Base-by-base conservation (phyloP, 345 rosid genomes). In the Eutrema japonicum region DNA sequence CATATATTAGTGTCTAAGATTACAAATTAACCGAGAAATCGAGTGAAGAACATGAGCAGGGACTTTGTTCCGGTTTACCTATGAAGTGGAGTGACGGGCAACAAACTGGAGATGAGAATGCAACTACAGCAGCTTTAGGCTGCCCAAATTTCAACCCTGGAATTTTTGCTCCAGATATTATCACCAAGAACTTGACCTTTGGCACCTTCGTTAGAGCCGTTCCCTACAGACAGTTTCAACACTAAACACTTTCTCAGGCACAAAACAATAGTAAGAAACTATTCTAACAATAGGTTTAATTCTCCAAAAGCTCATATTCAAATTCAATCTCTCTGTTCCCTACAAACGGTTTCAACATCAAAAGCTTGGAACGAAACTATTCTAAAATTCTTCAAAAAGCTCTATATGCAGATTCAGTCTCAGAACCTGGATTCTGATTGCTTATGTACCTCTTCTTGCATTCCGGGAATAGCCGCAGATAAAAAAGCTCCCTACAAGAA, bases 81-180 rank as follows among this genome's bases (percentile, higher is more conserved):
- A 88, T 82, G 62, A 88, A 62, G 61, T 88, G 94, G 32, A 88
- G 81, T 57, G 91, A 86, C 2, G 85, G 86, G 71, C 86, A 86
- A 10, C 56, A 35, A 52, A 85, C 72, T 6, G 85, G 87, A 68
- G 83, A 72, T 50, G 88, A 80, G 71, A 79, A 83, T 29, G 91
- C 88, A 66, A 60, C 75, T 57, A 80, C 83, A 7, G 91, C 88
- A 43, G 77, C 74, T 46, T 78, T 76, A 45, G 88, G 91, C 16
- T 73, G 76, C 11, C 89, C 88, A 72, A 78, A 68, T 14, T 46
- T 68, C 50, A 70, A 59, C 49, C 94, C 89, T 0, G 68, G 64
- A 41, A 75, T 37, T 56, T 78, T 86, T 6, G 80, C 74, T 40
- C 84, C 94, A 0, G 85, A 78, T 18, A 86, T 80, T 46, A 88